Conservation (phyloP, 108 stramenopile species). For the Seminavis robusta region DNA sequence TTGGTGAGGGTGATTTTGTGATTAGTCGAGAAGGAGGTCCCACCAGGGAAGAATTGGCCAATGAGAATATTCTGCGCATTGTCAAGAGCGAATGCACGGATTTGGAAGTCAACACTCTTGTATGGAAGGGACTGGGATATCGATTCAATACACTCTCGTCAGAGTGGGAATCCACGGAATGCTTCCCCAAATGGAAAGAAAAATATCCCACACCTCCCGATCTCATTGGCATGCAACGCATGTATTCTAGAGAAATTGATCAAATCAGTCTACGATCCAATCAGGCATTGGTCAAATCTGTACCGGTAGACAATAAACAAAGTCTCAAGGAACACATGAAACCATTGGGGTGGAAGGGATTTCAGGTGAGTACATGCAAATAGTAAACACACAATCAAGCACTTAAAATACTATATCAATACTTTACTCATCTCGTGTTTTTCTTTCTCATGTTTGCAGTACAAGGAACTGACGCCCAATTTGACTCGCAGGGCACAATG, state of each 20-base stretch:
- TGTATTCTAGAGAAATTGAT: constrained; percentile 86
- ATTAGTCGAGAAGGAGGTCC: constrained; percentile 66
- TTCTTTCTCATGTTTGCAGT: no score
- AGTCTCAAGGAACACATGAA: constrained; percentile 65
- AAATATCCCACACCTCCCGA: constrained; percentile 89
- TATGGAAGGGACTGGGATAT: constrained; percentile 96
- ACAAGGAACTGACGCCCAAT: constrained; percentile 92
- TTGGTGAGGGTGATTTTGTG: constrained; percentile 62
- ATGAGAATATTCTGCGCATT: constrained; percentile 79
- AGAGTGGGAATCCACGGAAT: constrained; percentile 54
- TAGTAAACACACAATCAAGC: no score
- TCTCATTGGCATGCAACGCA: constrained; percentile 86
- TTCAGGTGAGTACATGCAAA: constrained; percentile 39
- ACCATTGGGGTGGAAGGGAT: constrained; percentile 86
- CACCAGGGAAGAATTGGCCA: constrained; percentile 62
- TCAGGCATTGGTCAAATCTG: constrained; percentile 62
- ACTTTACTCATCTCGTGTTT: no score
- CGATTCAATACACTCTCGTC: constrained; percentile 51
- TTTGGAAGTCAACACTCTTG: constrained; percentile 86
- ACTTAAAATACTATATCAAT: no score
- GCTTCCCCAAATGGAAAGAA: constrained; percentile 89
- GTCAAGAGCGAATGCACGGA: constrained; percentile 66
- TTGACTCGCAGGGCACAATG: constrained; percentile 93
- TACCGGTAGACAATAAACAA: constrained; percentile 86
- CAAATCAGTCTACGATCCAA: constrained; percentile 69